Conservation (phyloP, 495 filamentous ascomycete genomes). For the Lineolata rhizophorae region DNA sequence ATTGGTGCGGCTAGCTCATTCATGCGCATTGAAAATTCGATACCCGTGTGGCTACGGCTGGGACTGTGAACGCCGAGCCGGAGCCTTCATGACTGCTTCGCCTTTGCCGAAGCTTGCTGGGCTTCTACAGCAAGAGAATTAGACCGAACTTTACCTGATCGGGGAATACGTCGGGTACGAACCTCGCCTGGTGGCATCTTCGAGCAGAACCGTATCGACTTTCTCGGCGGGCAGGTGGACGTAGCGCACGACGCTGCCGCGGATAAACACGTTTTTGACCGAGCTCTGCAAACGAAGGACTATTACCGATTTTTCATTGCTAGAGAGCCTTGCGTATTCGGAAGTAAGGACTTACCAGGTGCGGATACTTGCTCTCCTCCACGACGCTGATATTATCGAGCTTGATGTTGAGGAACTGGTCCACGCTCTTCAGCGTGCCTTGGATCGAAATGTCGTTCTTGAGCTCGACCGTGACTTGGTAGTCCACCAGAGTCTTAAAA, state of each 20-base stretch:
- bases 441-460: slow-evolving; percentile 97
- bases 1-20: too few relatives aligned
- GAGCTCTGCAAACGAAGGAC: slow-evolving; percentile 29
- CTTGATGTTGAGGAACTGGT: slow-evolving; percentile 98
- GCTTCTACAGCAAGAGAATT: too few relatives aligned
- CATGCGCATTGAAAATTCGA: too few relatives aligned
- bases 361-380: slow-evolving; percentile 81
- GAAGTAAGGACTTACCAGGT: slow-evolving; percentile 35
- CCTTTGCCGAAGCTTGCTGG: too few relatives aligned
- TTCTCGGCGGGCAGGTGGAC: slow-evolving; percentile 74
- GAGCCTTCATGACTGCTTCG: too few relatives aligned
- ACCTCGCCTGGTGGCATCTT: slow-evolving; percentile 84
- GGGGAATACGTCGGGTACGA: too few relatives aligned
- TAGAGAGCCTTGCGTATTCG: neutral
- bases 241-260: slow-evolving; percentile 89
- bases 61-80: too few relatives aligned
- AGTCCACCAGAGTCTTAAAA: slow-evolving; percentile 98
- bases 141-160: too few relatives aligned
- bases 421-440: slow-evolving; percentile 84
- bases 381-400: slow-evolving; percentile 81
- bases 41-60: too few relatives aligned
- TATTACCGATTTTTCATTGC: neutral
- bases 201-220: slow-evolving; percentile 75
- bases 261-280: slow-evolving; percentile 97
- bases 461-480: slow-evolving; percentile 88